phyloP scores from a whole-genome alignment of 164 flowering plant species.

The Amborella trichopoda region DNA sequence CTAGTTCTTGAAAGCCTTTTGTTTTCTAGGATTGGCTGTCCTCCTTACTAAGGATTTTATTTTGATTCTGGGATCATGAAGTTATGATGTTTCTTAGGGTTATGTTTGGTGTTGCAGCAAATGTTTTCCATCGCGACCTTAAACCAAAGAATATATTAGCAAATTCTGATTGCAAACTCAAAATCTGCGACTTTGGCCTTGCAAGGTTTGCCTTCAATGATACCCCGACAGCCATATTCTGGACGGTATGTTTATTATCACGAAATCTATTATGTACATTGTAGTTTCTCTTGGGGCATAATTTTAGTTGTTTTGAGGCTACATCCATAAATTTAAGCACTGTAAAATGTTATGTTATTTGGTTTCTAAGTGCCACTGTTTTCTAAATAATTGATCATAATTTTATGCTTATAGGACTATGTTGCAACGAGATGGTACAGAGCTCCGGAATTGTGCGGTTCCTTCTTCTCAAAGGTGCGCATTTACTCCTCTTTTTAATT shows the following conservation, averaged over 20 bases:
- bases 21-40: no score
- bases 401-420: constrained; percentile 53
- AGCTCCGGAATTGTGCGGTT: constrained; percentile 96
- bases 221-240: constrained; percentile 84
- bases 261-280: no score
- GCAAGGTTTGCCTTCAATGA: constrained; percentile 85
- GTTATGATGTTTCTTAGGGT: not conserved
- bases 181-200: constrained; percentile 90
- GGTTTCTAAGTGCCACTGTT: no score
- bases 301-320: no score
- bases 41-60: no score
- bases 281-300: no score
- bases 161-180: constrained; percentile 82
- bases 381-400: no score
- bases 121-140: constrained; percentile 77
- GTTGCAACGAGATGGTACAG: constrained; percentile 99
- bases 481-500: not conserved
- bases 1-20: no score
- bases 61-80: not conserved
- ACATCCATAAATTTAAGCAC: no score
- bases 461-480: constrained; percentile 90
- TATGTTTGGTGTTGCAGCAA: constrained; percentile 34
- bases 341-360: no score
- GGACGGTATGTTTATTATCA: constrained; percentile 78
- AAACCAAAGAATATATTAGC: constrained; percentile 88